Evolutionary conservation across 139 green algal genomes (phyloP).

Genomic region (Pycnococcus provasolii): DNA sequence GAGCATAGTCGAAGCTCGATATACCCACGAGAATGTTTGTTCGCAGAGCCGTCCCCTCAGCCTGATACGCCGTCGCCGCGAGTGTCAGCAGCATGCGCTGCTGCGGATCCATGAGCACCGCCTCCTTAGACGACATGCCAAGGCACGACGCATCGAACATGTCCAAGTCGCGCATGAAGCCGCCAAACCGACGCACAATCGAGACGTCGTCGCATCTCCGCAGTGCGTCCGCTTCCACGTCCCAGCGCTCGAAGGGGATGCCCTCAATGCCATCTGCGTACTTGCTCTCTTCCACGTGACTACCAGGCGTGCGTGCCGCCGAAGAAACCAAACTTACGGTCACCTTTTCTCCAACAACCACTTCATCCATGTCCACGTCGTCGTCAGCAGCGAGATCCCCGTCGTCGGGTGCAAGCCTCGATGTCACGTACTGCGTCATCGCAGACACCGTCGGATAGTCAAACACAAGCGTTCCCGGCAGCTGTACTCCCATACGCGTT

Average conservation of each 20-base stretch:
- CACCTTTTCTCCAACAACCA: background rate
- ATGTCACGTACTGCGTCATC: background rate
- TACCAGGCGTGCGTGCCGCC: background rate
- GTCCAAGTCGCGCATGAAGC: constrained; percentile 15
- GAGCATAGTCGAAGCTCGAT: background rate
- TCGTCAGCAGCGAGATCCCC: background rate
- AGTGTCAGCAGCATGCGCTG: constrained; percentile 22
- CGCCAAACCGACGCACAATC: constrained; percentile 5
- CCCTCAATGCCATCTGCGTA: background rate
- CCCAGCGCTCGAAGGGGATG: constrained; percentile 41
- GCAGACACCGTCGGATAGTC: constrained; percentile 10
- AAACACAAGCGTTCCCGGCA: constrained; percentile 7
- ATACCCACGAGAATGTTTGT: no score
- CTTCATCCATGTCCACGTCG: no score
- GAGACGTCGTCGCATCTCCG: background rate
- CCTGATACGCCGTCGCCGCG: constrained; percentile 15
- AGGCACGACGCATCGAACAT: constrained; percentile 8
- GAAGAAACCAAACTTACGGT: background rate
- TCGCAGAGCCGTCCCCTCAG: constrained; percentile 21
- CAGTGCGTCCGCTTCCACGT: background rate
- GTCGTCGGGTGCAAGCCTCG: background rate
- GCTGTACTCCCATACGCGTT: background rate
- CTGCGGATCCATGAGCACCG: constrained; percentile 29
- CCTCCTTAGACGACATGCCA: constrained; percentile 7
- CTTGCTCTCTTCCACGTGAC: constrained; percentile 15